These are phyloP conservation scores for Trifolium repens DNA, from an alignment of 306 rosid species.

Conservation along the genomic window DNA sequence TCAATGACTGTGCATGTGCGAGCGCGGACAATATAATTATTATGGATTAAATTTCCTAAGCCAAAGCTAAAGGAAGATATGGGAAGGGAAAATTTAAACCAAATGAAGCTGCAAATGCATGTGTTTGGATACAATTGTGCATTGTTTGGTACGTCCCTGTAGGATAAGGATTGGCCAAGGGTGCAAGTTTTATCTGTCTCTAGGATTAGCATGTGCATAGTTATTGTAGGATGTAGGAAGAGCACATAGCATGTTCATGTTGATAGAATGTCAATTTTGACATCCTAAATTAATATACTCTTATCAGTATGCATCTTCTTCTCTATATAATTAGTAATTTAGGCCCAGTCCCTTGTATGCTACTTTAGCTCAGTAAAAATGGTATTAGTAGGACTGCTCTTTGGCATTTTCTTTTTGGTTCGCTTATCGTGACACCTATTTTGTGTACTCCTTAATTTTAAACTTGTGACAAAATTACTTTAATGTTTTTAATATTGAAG, in stretches of 20 bases:
- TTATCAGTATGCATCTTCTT: background rate
- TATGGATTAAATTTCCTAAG: background rate
- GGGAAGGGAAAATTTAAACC: background rate
- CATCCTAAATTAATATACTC: constrained; percentile 8
- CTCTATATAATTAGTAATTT: background rate
- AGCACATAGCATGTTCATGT: constrained; percentile 4
- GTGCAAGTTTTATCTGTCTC: constrained; percentile 35
- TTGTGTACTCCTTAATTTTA: background rate
- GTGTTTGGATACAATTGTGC: constrained; percentile 32
- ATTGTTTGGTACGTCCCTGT: background rate
- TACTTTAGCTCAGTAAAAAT: background rate
- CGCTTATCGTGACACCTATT: background rate
- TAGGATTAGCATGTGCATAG: constrained; percentile 45
- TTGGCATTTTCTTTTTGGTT: background rate
- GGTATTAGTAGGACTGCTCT: background rate
- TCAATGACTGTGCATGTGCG: constrained; percentile 73
- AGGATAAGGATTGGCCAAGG: constrained; percentile 1
- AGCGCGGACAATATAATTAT: background rate
- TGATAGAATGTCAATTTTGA: constrained; percentile 33
- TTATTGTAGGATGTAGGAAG: constrained; percentile 40
- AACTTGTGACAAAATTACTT: background rate
- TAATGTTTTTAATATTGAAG: no score
- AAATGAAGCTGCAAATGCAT: background rate
- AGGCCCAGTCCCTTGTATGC: no score
- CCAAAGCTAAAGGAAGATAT: background rate